Base-by-base conservation (phyloP, 2,329 filamentous ascomycete genomes). In the Aspergillus novofumigatus region DNA sequence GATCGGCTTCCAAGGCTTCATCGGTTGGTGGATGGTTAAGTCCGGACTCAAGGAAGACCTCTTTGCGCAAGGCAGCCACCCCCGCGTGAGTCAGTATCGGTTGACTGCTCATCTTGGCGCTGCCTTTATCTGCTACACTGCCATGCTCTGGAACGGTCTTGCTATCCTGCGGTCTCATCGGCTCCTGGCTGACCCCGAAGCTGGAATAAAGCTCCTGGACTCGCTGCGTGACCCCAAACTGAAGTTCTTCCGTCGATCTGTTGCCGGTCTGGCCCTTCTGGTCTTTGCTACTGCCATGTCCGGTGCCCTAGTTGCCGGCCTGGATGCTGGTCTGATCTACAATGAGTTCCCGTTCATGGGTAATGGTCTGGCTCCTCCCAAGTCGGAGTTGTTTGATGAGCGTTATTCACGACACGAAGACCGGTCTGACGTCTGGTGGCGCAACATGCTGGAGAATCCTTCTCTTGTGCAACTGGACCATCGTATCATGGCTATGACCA, bases 1-100 rank as follows among this genome's bases (percentile, higher is more conserved):
- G 66, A 97, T 99, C 68, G 94, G 91, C 54, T 94, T 96, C 74
- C 94, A 99, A 75, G 94, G 94, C 48, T 85, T 94, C 68, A 87
- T 99, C 62, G 94, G 94, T 54, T 99, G 94, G 94, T 99, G 94
- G 92, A 99, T 99, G 94, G 94, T 99, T 66, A 95, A 95, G 76
- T 95, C 90, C 10, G 94, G 94, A 1, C 81, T 99, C 61, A 95
- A 93, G 73, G 94, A 97, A 71, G 94, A 99, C 73, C 83, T 99
- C 28, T 97, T 99, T 71, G 90, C 90, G 21, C 89, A 91, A 2
- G 94, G 92, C 11, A 89, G 88, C 56, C 91, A 96, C 73, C 94
- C 94, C 0, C 86, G 94, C 58, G 94, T 99, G 51, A 93, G 88
- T 60, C 94, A 99, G 77, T 99, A 99, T 78, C 86, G 94, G 52